phyloP scores from a whole-genome alignment of 768 basidiomycete species.

The Boletus huronensis region DNA sequence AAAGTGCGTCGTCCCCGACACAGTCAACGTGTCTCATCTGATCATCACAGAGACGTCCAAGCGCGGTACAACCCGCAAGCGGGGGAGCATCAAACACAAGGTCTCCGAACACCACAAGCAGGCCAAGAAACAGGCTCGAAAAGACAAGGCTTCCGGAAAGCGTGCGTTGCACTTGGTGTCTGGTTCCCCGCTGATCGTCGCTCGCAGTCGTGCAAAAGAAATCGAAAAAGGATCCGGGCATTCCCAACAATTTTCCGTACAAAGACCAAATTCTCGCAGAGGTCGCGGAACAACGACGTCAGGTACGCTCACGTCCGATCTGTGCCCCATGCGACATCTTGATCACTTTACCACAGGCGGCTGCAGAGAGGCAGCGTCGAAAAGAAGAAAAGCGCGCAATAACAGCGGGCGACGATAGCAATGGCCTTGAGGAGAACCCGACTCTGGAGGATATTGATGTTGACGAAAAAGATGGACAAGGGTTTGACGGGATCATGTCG shows the following conservation, averaged over 20 bases:
- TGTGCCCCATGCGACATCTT: background rate
- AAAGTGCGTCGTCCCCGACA: constrained; percentile 43
- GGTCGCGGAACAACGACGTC: constrained; percentile 74
- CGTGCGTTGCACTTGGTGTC: constrained; percentile 41
- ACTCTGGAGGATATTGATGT: constrained; percentile 28
- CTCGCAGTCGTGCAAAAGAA: constrained; percentile 39
- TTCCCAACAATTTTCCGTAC: constrained; percentile 90
- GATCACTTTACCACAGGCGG: constrained; percentile 44
- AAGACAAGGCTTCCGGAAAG: constrained; percentile 78
- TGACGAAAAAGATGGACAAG: constrained; percentile 27
- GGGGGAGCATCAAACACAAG: constrained; percentile 72
- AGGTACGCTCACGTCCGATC: constrained; percentile 37
- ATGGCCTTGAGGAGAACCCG: constrained; percentile 25
- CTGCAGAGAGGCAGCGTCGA: constrained; percentile 69
- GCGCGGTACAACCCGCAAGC: constrained; percentile 67
- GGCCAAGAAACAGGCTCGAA: constrained; percentile 67
- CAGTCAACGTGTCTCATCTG: background rate
- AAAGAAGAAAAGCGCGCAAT: constrained; percentile 62
- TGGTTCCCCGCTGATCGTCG: background rate
- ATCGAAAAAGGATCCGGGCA: constrained; percentile 78
- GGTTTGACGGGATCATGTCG: constrained; percentile 40
- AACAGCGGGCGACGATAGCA: constrained; percentile 28
- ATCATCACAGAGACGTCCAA: constrained; percentile 73
- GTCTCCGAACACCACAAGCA: constrained; percentile 76
- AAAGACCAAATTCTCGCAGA: constrained; percentile 94